Percentiles rank a stretch among this genome's conserved stretches.
Evolutionary conservation across 306 rosid species (phyloP).

Genomic region (Fagus crenata): DNA sequence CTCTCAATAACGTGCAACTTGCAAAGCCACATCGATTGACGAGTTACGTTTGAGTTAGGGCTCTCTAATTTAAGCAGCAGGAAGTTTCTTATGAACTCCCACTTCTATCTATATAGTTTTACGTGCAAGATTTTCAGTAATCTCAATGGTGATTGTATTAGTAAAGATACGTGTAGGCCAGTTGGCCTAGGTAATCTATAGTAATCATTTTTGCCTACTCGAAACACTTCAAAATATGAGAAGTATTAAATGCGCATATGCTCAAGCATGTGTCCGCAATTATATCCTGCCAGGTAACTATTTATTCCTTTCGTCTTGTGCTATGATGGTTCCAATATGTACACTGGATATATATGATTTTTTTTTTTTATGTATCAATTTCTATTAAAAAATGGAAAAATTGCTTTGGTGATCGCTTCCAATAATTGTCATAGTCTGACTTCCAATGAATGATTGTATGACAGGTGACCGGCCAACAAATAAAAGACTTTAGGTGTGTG

Average conservation of each 20-base stretch:
- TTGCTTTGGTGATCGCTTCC: not conserved
- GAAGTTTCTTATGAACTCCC: constrained; percentile 15
- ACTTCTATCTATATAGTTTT: not conserved
- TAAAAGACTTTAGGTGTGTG: not conserved
- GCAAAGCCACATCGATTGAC: not conserved
- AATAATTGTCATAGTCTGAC: not conserved
- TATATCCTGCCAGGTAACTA: not conserved
- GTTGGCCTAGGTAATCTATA: not conserved
- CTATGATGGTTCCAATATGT: not conserved
- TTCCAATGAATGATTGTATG: not conserved
- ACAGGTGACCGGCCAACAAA: not conserved
- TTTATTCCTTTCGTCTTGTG: not conserved
- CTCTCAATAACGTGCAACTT: not conserved
- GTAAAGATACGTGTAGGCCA: not conserved
- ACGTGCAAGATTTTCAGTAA: constrained; percentile 19
- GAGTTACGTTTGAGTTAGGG: too few species aligned
- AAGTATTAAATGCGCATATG: constrained; percentile 1
- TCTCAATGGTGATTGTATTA: constrained; percentile 7
- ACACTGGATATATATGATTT: too few species aligned
- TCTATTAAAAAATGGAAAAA: too few species aligned
- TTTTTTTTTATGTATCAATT: too few species aligned
- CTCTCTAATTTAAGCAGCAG: not conserved
- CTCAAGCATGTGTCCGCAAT: constrained; percentile 30
- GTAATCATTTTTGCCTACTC: not conserved
- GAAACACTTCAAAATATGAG: constrained; percentile 29